Conservation (phyloP, 83 land plant species). For the Picea abies region DNA sequence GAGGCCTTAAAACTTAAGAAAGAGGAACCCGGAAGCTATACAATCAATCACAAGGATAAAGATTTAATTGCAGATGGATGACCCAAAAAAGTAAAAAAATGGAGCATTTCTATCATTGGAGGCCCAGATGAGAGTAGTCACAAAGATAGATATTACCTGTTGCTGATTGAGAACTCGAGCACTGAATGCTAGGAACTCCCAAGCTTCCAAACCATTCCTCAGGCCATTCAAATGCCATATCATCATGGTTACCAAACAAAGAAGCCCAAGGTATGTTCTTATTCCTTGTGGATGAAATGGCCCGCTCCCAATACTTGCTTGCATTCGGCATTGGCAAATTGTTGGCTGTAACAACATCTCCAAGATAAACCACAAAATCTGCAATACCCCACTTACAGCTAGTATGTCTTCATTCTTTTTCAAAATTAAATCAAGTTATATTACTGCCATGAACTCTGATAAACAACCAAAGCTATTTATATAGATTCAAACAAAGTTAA, state of each 20-base stretch:
- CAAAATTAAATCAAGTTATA: too few species aligned
- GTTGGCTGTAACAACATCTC: slow-evolving; percentile 93
- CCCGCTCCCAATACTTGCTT: slow-evolving; percentile 78
- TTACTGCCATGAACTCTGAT: not conserved
- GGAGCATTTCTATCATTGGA: not conserved
- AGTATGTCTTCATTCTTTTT: not conserved
- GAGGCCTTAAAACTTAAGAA: not conserved
- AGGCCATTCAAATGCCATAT: slow-evolving; percentile 85
- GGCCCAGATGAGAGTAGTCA: not conserved
- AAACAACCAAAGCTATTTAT: not conserved
- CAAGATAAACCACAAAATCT: slow-evolving; percentile 92
- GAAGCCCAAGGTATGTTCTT: slow-evolving; percentile 83
- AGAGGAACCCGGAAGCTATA: not conserved
- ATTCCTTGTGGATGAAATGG: slow-evolving; percentile 55
- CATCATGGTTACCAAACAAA: slow-evolving; percentile 97
- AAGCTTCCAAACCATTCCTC: slow-evolving; percentile 74
- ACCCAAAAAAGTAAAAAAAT: not conserved
- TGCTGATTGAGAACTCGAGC: slow-evolving; percentile 20
- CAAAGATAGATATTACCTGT: slow-evolving; percentile 19
- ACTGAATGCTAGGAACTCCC: slow-evolving; percentile 64
- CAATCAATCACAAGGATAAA: not conserved
- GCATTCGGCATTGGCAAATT: slow-evolving; percentile 78
- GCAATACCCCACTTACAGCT: slow-evolving; percentile 17
- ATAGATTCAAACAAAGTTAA: too few species aligned
- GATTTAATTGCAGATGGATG: not conserved